Evolutionary conservation across 495 filamentous ascomycete species (phyloP).

Genomic region (Aspergillus kassunensis): DNA sequence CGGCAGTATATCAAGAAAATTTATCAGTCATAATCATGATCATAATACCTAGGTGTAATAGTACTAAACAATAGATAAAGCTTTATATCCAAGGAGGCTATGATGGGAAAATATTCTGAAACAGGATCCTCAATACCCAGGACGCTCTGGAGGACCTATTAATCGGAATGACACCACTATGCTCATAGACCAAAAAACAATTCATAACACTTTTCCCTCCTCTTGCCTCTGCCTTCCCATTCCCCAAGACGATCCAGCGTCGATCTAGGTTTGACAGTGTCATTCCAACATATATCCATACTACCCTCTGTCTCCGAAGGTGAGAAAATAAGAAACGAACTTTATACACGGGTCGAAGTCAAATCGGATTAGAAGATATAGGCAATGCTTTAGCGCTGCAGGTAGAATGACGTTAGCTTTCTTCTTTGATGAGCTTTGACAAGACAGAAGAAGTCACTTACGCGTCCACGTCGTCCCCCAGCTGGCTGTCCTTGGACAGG

Average conservation of each 20-base stretch:
- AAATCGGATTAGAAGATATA: slow-evolving; percentile 30
- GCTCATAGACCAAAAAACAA: slow-evolving; percentile 12
- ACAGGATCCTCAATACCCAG: slow-evolving; percentile 3
- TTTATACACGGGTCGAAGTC: slow-evolving; percentile 45
- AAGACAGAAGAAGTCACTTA: slow-evolving; percentile 24
- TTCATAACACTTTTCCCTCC: slow-evolving; percentile 24
- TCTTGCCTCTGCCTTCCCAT: slow-evolving; percentile 21
- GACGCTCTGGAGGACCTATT: neutral
- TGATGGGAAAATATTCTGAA: slow-evolving; percentile 2
- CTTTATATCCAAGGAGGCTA: slow-evolving; percentile 21
- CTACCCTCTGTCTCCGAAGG: slow-evolving; percentile 24
- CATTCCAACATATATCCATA: slow-evolving; percentile 35
- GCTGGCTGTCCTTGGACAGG: slow-evolving; percentile 40
- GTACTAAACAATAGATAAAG: slow-evolving; percentile 17
- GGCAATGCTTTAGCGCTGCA: slow-evolving; percentile 30
- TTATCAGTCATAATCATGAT: slow-evolving; percentile 11
- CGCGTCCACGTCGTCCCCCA: slow-evolving; percentile 49
- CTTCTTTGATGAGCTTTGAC: neutral
- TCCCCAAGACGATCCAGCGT: slow-evolving; percentile 47
- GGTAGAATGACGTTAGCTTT: slow-evolving; percentile 11
- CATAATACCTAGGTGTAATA: slow-evolving; percentile 10
- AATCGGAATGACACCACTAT: slow-evolving; percentile 13
- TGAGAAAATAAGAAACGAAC: slow-evolving; percentile 22
- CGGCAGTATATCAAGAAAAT: neutral
- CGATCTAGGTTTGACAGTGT: slow-evolving; percentile 31